Conservation (phyloP, 441 rosid species). For the Erodium texanum region DNA sequence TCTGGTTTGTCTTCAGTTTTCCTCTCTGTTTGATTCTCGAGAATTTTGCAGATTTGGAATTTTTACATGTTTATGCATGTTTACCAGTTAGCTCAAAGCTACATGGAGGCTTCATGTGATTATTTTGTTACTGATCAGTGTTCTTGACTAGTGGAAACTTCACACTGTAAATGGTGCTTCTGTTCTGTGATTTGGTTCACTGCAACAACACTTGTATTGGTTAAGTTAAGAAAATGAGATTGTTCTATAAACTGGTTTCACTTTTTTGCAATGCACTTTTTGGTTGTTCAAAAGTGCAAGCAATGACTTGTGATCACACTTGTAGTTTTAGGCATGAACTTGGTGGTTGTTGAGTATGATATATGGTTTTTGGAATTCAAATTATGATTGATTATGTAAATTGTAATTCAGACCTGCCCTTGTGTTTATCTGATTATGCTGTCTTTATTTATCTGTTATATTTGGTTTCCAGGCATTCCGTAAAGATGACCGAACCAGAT, state of each 20-base stretch:
- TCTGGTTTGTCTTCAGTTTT: conserved; percentile 37
- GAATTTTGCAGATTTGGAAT: background rate
- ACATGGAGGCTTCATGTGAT: too few species aligned
- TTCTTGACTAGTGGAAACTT: too few species aligned
- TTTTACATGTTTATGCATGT: too few species aligned
- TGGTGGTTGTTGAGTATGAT: background rate
- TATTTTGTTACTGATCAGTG: too few species aligned
- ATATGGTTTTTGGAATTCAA: background rate
- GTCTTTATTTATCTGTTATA: background rate
- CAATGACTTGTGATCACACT: background rate
- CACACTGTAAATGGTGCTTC: background rate
- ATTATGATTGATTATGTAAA: background rate
- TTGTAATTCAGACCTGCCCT: background rate
- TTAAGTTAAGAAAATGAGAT: background rate
- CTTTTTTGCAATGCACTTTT: background rate
- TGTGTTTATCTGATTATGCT: background rate
- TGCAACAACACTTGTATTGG: background rate
- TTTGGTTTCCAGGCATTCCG: conserved; percentile 42
- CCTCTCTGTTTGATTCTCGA: conserved; percentile 9
- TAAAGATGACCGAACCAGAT: conserved; percentile 58
- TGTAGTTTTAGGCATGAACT: background rate
- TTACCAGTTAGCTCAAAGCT: too few species aligned
- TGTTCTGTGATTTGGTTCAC: background rate
- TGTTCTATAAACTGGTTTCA: background rate
- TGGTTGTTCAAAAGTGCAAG: background rate